Base-by-base conservation (phyloP, 495 filamentous ascomycete species). In the Glarea lozoyensis region DNA sequence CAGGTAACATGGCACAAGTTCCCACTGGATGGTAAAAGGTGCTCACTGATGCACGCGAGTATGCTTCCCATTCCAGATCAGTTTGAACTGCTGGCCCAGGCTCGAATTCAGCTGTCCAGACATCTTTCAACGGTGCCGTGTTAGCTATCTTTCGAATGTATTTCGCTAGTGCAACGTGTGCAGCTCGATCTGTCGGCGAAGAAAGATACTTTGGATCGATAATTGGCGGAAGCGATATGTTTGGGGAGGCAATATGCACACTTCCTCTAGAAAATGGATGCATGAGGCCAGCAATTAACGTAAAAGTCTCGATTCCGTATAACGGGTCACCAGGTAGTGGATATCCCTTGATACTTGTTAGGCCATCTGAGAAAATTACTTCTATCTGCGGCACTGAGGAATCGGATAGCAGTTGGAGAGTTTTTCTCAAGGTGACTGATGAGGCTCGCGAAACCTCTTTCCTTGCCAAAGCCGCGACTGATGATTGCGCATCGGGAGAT, bases 151-250 rank as follows among this genome's bases (percentile, higher is more conserved):
- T 57, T 24, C 70, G 64, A 27, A 67, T 51, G 33, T 65, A 66
- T 37, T 64, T 57, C 36, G 58, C 55, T 18, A 57, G 61, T 27
- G 67, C 58, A 12, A 63, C 63, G 15, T 69, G 55, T 2, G 76
- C 52, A 17, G 72, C 60, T n/a, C 67, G 4, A 48, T 82, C 78
- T n/a, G 69, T 53, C 1, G 64, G 59, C 42, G 76, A 54, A 41
- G 65, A 60, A 49, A 74, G 66, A 48, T 76, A 81, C 15, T 64
- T 68, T 1, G 76, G 77, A 46, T 80, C 66, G 52, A 75, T 72
- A 4, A 49, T 31, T 0, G 76, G 50, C 7, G 18, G 21, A 5
- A 15, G 15, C 0, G 41, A 18, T 6, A 23, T 20, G 22, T 17
- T 5, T 3, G 35, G 7, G 23, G 40, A 11, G n/a, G 22, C 48